Percentiles rank a stretch among this genome's conserved stretches.
phyloP scores from a whole-genome alignment of 78 protist species.

The Fonticula alba region DNA sequence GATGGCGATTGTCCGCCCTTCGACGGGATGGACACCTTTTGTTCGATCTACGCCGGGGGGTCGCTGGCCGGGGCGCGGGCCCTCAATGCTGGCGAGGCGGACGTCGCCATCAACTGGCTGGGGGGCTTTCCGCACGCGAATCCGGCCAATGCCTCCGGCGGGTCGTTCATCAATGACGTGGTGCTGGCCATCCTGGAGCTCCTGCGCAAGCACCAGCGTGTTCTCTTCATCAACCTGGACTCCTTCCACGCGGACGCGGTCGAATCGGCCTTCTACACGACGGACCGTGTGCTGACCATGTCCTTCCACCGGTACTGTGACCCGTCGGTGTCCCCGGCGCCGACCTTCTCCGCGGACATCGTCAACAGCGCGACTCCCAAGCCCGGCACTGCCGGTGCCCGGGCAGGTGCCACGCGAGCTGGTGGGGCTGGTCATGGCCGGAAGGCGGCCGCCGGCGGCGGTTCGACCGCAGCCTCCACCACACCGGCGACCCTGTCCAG shows the following conservation, averaged over 20 bases:
- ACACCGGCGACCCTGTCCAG: no score
- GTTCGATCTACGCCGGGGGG: slow-evolving; percentile 81
- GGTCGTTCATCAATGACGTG: slow-evolving; percentile 89
- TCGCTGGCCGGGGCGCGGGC: slow-evolving; percentile 60
- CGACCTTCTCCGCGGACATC: no score
- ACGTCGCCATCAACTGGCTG: slow-evolving; percentile 82
- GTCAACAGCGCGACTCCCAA: no score
- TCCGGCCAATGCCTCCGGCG: slow-evolving; percentile 75
- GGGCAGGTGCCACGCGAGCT: no score
- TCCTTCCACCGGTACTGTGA: slow-evolving; percentile 73
- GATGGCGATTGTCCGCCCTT: slow-evolving; percentile 47
- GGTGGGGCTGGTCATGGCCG: no score
- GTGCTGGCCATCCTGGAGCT: slow-evolving; percentile 88
- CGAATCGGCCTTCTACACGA: slow-evolving; percentile 72
- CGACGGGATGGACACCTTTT: slow-evolving; percentile 69
- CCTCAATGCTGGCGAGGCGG: slow-evolving; percentile 10
- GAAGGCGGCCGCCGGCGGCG: no score
- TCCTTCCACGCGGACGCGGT: slow-evolving; percentile 96
- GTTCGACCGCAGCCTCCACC: no score
- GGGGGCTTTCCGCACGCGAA: slow-evolving; percentile 96
- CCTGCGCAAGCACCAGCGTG: slow-evolving; percentile 47
- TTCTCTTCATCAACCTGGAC: slow-evolving; percentile 88
- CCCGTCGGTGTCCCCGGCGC: no score
- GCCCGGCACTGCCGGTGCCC: no score
- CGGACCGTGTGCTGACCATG: slow-evolving; percentile 76